phyloP scores from a whole-genome alignment of 768 basidiomycete species.

The Trametes cingulata region DNA sequence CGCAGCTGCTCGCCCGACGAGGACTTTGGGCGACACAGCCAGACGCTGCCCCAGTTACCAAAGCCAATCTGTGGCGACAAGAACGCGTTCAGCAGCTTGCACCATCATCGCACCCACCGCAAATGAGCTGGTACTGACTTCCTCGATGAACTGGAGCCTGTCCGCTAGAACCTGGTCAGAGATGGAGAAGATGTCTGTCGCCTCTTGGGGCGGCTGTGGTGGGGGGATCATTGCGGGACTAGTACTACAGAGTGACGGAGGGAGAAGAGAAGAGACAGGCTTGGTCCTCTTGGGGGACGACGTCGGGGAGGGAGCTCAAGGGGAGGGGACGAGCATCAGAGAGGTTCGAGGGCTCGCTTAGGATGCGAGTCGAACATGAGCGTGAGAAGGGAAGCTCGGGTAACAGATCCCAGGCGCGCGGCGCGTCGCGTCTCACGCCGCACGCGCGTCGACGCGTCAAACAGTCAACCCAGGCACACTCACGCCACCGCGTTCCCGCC shows the following conservation, averaged over 20 bases:
- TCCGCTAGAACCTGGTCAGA: constrained; percentile 72
- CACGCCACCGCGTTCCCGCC: constrained; percentile 21
- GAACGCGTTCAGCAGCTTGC: constrained; percentile 9
- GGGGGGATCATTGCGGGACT: constrained; percentile 26
- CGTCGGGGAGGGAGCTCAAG: background rate
- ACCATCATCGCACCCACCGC: background rate
- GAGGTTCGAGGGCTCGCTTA: constrained; percentile 9
- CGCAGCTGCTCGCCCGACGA: constrained; percentile 38
- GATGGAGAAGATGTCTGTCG: constrained; percentile 70
- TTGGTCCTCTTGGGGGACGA: background rate
- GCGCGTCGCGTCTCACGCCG: too few relatives aligned
- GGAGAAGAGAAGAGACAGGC: constrained; percentile 4
- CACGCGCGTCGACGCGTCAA: background rate
- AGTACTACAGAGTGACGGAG: background rate
- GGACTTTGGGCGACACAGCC: constrained; percentile 70
- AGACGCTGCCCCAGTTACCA: constrained; percentile 93
- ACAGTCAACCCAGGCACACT: background rate
- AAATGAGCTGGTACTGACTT: constrained; percentile 46
- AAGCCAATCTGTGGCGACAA: constrained; percentile 67
- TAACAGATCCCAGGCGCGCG: constrained; percentile 11
- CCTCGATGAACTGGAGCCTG: constrained; percentile 72
- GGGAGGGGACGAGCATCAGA: constrained; percentile 1
- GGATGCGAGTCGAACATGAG: constrained; percentile 20
- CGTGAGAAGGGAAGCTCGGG: constrained; percentile 15
- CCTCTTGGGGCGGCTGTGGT: constrained; percentile 33